phyloP scores from a whole-genome alignment of 2,329 filamentous ascomycete species.

The Penicillium sp. region DNA sequence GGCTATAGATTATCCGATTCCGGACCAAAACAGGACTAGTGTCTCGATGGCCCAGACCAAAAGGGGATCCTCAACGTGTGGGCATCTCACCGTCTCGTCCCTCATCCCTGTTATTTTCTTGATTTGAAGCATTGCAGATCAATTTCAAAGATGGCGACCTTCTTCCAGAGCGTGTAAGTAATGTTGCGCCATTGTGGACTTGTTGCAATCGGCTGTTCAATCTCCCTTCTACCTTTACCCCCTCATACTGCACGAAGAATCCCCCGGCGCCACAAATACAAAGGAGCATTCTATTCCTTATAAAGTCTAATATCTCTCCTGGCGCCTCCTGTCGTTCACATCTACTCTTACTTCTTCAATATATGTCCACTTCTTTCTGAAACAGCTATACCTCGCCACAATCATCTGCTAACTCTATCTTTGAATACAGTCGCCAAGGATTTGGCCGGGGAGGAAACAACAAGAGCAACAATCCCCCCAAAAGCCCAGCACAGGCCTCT shows the following conservation, averaged over 20 bases:
- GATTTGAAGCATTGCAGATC: conserved; percentile 12
- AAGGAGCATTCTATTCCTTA: conserved; percentile 18
- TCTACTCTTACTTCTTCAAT: conserved; percentile 4
- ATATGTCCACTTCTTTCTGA: conserved; percentile 8
- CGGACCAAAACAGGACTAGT: conserved; percentile 15
- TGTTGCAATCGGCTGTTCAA: conserved; percentile 2
- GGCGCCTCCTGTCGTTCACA: not conserved
- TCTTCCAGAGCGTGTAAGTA: conserved; percentile 53
- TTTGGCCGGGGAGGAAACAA: conserved; percentile 51
- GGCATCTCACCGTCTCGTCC: conserved; percentile 14
- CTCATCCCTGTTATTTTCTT: conserved; percentile 7
- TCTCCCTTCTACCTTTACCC: conserved; percentile 12
- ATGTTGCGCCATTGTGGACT: conserved; percentile 6
- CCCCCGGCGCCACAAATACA: conserved; percentile 21
- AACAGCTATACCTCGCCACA: conserved; percentile 6
- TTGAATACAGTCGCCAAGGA: conserved; percentile 46
- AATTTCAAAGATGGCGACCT: conserved; percentile 46
- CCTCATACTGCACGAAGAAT: conserved; percentile 26
- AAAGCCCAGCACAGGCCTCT: conserved; percentile 35
- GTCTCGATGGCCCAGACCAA: conserved; percentile 17
- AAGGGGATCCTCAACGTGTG: conserved; percentile 16
- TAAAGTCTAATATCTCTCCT: conserved; percentile 15
- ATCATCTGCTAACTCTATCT: conserved; percentile 27
- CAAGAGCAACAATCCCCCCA: conserved; percentile 45
- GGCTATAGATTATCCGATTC: not conserved